These are phyloP conservation scores for Naegleria fowleri DNA, from an alignment of 208 protist species.

Conservation along the genomic window DNA sequence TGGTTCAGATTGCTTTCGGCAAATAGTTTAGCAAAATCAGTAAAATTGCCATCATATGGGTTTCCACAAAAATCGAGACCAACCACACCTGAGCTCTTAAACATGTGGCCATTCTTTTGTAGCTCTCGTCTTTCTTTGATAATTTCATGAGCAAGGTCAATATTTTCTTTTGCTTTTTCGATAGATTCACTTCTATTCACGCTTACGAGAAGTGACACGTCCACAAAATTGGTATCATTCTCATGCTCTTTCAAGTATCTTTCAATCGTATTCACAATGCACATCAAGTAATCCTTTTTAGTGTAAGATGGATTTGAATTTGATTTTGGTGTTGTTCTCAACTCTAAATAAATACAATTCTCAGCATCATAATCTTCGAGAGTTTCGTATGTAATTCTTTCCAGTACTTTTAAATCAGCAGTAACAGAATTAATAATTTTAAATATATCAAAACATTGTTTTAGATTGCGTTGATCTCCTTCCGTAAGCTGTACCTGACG, in stretches of 20 bases:
- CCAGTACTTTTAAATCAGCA: slow-evolving; percentile 53
- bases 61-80: slow-evolving; percentile 69
- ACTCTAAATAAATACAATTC: slow-evolving; percentile 59
- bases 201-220: background rate
- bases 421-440: slow-evolving; percentile 28
- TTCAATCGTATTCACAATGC: slow-evolving; percentile 25
- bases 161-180: background rate
- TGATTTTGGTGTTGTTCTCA: slow-evolving; percentile 67
- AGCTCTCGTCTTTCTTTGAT: background rate
- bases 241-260: background rate
- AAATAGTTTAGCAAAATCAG: slow-evolving; percentile 51
- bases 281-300: slow-evolving; percentile 32
- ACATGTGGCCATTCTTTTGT: background rate
- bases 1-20: slow-evolving; percentile 34
- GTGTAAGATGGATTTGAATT: background rate
- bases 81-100: slow-evolving; percentile 51
- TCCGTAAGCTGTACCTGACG: background rate
- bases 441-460: slow-evolving; percentile 31
- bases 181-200: background rate
- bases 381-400: slow-evolving; percentile 68
- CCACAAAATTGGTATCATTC: background rate
- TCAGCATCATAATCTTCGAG: slow-evolving; percentile 61
- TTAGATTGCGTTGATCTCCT: slow-evolving; percentile 13
- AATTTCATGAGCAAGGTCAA: background rate
- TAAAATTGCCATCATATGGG: slow-evolving; percentile 55